Evolutionary conservation across 768 basidiomycete species (phyloP).

Genomic region (Hypsizygus marmoreus): DNA sequence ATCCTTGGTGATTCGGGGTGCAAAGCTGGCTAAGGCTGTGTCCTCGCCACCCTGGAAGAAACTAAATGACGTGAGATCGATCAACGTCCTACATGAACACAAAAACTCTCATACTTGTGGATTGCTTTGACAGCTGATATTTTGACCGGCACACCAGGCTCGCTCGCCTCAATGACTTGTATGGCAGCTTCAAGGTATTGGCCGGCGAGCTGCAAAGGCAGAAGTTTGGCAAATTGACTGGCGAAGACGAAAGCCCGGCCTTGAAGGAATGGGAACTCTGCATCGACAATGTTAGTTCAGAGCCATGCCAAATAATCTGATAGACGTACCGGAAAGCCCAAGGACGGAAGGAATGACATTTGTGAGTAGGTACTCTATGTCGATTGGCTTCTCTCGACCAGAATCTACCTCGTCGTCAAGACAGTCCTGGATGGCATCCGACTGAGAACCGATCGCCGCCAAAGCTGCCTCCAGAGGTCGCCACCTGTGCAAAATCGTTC

Average conservation of each 20-base stretch:
- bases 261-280: slow-evolving; percentile 91
- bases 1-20: slow-evolving; percentile 73
- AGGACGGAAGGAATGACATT: slow-evolving; percentile 81
- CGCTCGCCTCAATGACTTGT: slow-evolving; percentile 74
- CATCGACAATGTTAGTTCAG: not conserved
- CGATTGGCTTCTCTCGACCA: slow-evolving; percentile 65
- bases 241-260: slow-evolving; percentile 95
- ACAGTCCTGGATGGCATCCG: slow-evolving; percentile 74
- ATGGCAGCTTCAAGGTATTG: slow-evolving; percentile 90
- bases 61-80: slow-evolving; percentile 36
- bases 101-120: slow-evolving; percentile 68
- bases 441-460: slow-evolving; percentile 78
- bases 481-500: too few species aligned
- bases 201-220: slow-evolving; percentile 71
- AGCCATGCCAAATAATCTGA: not conserved
- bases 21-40: slow-evolving; percentile 60
- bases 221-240: slow-evolving; percentile 77
- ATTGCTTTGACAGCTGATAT: slow-evolving; percentile 93
- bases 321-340: slow-evolving; percentile 60
- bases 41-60: slow-evolving; percentile 71
- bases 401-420: slow-evolving; percentile 75
- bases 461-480: slow-evolving; percentile 84
- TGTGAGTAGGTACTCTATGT: slow-evolving; percentile 74
- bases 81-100: not conserved
- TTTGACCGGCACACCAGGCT: slow-evolving; percentile 84